phyloP scores from a whole-genome alignment of 805 yeast species.

The Kodamaea sagamina region DNA sequence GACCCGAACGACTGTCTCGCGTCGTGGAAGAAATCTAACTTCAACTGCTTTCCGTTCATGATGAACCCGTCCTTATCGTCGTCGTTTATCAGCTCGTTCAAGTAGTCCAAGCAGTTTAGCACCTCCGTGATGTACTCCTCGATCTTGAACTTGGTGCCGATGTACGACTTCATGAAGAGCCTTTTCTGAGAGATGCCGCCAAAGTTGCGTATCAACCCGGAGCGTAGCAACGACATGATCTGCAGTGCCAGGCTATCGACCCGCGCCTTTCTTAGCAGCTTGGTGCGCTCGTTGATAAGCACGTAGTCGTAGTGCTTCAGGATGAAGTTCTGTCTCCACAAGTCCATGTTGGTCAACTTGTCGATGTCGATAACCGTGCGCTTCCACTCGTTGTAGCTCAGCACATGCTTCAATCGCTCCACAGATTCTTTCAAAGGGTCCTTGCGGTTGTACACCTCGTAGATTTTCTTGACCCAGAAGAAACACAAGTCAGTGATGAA shows the following conservation, averaged over 20 bases:
- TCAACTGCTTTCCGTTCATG: slow-evolving; percentile 56
- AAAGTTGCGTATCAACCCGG: slow-evolving; percentile 85
- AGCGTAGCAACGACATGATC: slow-evolving; percentile 67
- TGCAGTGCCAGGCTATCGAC: slow-evolving; percentile 55
- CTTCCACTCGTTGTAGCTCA: slow-evolving; percentile 73
- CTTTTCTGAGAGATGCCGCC: slow-evolving; percentile 85
- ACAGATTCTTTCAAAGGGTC: slow-evolving; percentile 51
- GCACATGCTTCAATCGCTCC: slow-evolving; percentile 51
- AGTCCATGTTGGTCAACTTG: slow-evolving; percentile 46
- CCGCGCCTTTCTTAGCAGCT: slow-evolving; percentile 62
- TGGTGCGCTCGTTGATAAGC: slow-evolving; percentile 73
- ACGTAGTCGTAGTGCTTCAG: slow-evolving; percentile 82
- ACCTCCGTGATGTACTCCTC: slow-evolving; percentile 86
- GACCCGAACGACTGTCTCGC: slow-evolving; percentile 85
- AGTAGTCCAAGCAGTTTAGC: slow-evolving; percentile 60
- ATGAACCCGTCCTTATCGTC: slow-evolving; percentile 34
- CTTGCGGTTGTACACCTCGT: slow-evolving; percentile 37
- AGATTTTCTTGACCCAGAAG: slow-evolving; percentile 48
- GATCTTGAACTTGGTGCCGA: slow-evolving; percentile 86
- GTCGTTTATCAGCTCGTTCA: slow-evolving; percentile 48
- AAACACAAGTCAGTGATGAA: slow-evolving; percentile 46
- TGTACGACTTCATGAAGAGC: slow-evolving; percentile 75
- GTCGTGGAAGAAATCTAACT: slow-evolving; percentile 78
- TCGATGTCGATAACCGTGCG: slow-evolving; percentile 50
- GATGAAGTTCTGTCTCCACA: slow-evolving; percentile 81